Conservation (phyloP, 352 stramenopile species). For the Pythium chondricola region DNA sequence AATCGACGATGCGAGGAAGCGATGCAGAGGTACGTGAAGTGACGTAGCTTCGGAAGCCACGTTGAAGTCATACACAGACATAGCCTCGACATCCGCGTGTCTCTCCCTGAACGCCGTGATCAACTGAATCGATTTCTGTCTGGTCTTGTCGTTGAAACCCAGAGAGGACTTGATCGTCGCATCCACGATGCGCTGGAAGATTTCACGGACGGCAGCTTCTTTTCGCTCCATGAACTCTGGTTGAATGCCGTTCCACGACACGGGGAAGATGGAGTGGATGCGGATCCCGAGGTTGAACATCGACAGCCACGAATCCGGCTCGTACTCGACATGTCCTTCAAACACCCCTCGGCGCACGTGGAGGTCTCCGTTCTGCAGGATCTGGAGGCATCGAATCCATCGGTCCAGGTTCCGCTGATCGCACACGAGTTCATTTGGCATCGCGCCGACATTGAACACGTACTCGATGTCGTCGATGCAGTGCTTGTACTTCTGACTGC, state of each 20-base stretch:
- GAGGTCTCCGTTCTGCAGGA: constrained; percentile 70
- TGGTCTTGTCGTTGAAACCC: constrained; percentile 36
- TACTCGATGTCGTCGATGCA: constrained; percentile 86
- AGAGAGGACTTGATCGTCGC: constrained; percentile 38
- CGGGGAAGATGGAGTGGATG: constrained; percentile 77
- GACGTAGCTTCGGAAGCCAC: constrained; percentile 54
- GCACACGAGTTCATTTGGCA: constrained; percentile 76
- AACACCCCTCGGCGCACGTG: constrained; percentile 63
- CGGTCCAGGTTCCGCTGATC: constrained; percentile 56
- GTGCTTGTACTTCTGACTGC: constrained; percentile 88
- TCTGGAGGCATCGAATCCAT: constrained; percentile 64
- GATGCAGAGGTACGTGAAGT: constrained; percentile 78
- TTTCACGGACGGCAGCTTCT: constrained; percentile 27
- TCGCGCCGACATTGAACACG: constrained; percentile 70
- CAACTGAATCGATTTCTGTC: constrained; percentile 40
- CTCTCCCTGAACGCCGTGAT: constrained; percentile 26
- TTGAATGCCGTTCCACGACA: constrained; percentile 68
- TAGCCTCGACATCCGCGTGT: no score
- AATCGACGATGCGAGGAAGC: constrained; percentile 67
- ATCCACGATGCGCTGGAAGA: constrained; percentile 44
- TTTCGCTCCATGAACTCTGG: constrained; percentile 26
- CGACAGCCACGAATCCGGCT: constrained; percentile 83
- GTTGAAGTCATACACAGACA: constrained; percentile 60
- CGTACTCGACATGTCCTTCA: constrained; percentile 82
- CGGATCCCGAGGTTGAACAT: constrained; percentile 88